phyloP scores from a whole-genome alignment of 805 yeast species.

The Ogataea degrootiae region DNA sequence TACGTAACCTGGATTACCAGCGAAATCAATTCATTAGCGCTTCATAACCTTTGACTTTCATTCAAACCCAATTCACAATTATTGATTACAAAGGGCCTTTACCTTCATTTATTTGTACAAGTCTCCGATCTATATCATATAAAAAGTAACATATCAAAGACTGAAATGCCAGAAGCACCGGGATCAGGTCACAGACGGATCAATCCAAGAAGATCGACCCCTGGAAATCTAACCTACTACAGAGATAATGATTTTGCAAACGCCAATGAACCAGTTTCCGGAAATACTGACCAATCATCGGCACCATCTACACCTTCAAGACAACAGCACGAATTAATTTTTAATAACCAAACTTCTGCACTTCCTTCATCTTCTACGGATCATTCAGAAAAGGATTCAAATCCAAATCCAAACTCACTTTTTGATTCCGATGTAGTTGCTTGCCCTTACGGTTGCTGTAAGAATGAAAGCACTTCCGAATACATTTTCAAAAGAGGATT shows the following conservation, averaged over 20 bases:
- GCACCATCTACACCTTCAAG: not conserved
- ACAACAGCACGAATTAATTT: not conserved
- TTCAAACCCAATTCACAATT: too few species aligned
- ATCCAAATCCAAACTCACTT: not conserved
- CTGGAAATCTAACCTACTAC: slow-evolving; percentile 17
- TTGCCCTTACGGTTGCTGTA: slow-evolving; percentile 28
- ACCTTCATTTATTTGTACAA: not conserved
- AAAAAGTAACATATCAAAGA: not conserved
- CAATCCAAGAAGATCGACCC: slow-evolving; percentile 15
- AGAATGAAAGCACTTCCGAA: slow-evolving; percentile 17
- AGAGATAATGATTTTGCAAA: slow-evolving; percentile 5
- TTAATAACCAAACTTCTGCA: too few species aligned
- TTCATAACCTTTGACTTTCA: too few species aligned
- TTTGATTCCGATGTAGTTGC: slow-evolving; percentile 4
- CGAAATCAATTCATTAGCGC: too few species aligned
- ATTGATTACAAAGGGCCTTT: too few species aligned
- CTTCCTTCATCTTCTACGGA: not conserved
- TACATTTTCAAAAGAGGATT: slow-evolving; percentile 37
- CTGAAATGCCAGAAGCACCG: slow-evolving; percentile 11
- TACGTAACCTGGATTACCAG: too few species aligned
- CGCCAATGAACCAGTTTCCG: not conserved
- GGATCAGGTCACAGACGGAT: slow-evolving; percentile 11
- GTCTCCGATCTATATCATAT: not conserved
- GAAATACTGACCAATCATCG: not conserved
- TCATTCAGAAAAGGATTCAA: not conserved